Evolutionary conservation across 176 grass and related monocot genomes (phyloP).

Genomic region (Oryza nivara): DNA sequence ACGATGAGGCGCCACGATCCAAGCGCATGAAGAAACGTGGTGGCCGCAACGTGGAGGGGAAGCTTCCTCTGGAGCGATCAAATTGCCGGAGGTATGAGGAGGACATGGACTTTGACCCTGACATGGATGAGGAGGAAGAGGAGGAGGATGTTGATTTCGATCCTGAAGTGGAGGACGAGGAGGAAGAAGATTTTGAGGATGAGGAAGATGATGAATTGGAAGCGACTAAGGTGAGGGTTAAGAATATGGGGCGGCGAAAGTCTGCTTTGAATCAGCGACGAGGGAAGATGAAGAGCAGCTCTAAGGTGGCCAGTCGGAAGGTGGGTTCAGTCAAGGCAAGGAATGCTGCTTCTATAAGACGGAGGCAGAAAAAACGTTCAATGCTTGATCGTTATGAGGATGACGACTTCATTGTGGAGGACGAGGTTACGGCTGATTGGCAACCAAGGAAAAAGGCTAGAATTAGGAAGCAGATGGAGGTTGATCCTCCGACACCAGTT

Average conservation of each 20-base stretch:
- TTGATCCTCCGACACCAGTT: slow-evolving; percentile 2
- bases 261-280: slow-evolving; percentile 27
- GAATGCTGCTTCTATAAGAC: slow-evolving; percentile 16
- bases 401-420: slow-evolving; percentile 74
- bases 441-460: slow-evolving; percentile 51
- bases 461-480: slow-evolving; percentile 30
- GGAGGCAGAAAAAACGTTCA: slow-evolving; percentile 24
- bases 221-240: slow-evolving; percentile 40
- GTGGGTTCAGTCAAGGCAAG: slow-evolving; percentile 23
- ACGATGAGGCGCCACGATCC: background rate
- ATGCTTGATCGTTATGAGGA: slow-evolving; percentile 43
- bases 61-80: slow-evolving; percentile 37
- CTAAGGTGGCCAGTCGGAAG: slow-evolving; percentile 50
- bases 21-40: background rate
- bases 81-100: slow-evolving; percentile 34
- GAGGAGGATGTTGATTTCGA: slow-evolving; percentile 64
- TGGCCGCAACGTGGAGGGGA: background rate
- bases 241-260: slow-evolving; percentile 25
- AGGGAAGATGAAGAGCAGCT: slow-evolving; percentile 34
- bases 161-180: slow-evolving; percentile 35
- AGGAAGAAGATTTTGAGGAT: slow-evolving; percentile 55
- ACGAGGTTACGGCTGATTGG: slow-evolving; percentile 26
- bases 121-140: slow-evolving; percentile 46
- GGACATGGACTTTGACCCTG: slow-evolving; percentile 58
- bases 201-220: slow-evolving; percentile 65